phyloP scores from a whole-genome alignment of 306 rosid genomes.

The Vicia villosa region DNA sequence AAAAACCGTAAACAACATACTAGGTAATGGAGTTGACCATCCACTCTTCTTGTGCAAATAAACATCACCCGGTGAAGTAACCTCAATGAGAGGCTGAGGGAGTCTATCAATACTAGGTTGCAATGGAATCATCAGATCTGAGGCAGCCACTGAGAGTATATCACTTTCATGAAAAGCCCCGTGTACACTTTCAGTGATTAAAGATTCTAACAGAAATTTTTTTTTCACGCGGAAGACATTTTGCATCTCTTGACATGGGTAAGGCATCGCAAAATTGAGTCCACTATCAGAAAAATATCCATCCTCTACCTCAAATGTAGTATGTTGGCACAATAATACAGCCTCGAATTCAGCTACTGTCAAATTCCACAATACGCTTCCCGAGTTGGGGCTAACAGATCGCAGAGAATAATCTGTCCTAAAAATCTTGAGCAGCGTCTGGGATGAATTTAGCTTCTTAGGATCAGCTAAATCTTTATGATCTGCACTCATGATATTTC shows the following conservation, averaged over 20 bases:
- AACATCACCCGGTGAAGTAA: slow-evolving; percentile 30
- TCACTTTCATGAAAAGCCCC: slow-evolving; percentile 32
- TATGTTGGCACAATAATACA: slow-evolving; percentile 55
- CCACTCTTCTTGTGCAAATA: slow-evolving; percentile 28
- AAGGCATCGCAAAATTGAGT: slow-evolving; percentile 59
- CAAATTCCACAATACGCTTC: slow-evolving; percentile 67
- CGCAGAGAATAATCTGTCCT: slow-evolving; percentile 68
- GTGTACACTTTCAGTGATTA: slow-evolving; percentile 35
- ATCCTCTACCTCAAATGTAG: slow-evolving; percentile 40
- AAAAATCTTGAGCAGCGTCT: slow-evolving; percentile 53
- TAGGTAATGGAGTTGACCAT: slow-evolving; percentile 38
- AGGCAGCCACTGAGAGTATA: slow-evolving; percentile 38
- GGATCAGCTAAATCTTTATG: slow-evolving; percentile 45
- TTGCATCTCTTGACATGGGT: slow-evolving; percentile 62
- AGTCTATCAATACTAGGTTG: slow-evolving; percentile 29
- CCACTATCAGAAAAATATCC: slow-evolving; percentile 43
- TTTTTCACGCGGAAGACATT: slow-evolving; percentile 49
- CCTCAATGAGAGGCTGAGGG: slow-evolving; percentile 33
- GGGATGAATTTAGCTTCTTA: slow-evolving; percentile 36
- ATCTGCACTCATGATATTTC: slow-evolving; percentile 11
- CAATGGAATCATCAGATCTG: slow-evolving; percentile 43
- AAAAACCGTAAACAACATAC: slow-evolving; percentile 32
- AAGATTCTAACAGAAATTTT: slow-evolving; percentile 45
- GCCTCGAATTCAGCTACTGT: slow-evolving; percentile 66
- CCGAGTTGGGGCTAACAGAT: slow-evolving; percentile 51